These are phyloP conservation scores for Hippophae rhamnoides DNA, from an alignment of 306 rosid genomes.

Conservation along the genomic window DNA sequence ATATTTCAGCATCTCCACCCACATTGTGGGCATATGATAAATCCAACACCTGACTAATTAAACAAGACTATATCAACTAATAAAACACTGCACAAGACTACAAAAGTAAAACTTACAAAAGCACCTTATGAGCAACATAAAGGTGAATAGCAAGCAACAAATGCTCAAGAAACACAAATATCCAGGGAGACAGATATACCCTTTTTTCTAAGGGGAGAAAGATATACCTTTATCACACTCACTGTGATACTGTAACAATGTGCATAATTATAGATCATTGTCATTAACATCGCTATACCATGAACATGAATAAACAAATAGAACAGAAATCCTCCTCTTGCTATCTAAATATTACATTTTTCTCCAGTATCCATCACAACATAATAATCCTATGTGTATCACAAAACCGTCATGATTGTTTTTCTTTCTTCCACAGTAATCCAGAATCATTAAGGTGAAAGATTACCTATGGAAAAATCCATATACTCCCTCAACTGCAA, in stretches of 20 bases:
- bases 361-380: not conserved
- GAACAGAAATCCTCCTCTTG: not conserved
- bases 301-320: too few relatives aligned
- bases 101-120: not conserved
- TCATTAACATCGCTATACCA: too few relatives aligned
- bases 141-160: not conserved
- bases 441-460: not conserved
- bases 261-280: too few relatives aligned
- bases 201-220: too few relatives aligned
- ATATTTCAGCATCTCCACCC: too few relatives aligned
- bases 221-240: too few relatives aligned
- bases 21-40: too few relatives aligned
- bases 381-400: not conserved
- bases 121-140: not conserved
- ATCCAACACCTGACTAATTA: not conserved
- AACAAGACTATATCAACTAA: too few relatives aligned
- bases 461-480: conserved; percentile 54
- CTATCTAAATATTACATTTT: not conserved
- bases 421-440: not conserved
- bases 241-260: too few relatives aligned
- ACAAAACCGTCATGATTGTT: not conserved
- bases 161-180: too few relatives aligned
- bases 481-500: conserved; percentile 55
- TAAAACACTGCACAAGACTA: not conserved
- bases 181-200: too few relatives aligned